A percentile compares a stretch with the other conserved stretches of the same genome.
Evolutionary conservation across 768 basidiomycete genomes (phyloP).

Genomic region (Myochromella boudieri): DNA sequence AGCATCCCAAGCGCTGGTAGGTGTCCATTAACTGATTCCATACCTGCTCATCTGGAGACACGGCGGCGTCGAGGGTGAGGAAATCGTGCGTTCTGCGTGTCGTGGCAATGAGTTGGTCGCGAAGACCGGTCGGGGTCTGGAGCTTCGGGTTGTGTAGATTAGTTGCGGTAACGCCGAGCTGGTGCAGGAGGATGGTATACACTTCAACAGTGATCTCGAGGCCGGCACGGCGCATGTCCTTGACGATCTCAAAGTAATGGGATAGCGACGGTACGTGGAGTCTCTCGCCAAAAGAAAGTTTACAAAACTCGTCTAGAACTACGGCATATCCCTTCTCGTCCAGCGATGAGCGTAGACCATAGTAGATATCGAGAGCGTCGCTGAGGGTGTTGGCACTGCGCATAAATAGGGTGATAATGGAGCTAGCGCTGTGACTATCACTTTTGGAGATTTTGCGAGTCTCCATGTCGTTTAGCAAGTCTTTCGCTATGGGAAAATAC

Average conservation of each 20-base stretch:
- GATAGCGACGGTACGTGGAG: constrained; percentile 41
- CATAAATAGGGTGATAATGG: constrained; percentile 68
- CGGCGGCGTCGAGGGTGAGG: constrained; percentile 75
- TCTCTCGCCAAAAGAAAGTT: constrained; percentile 48
- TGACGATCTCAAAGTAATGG: constrained; percentile 74
- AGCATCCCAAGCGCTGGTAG: constrained; percentile 77
- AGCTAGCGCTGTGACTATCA: constrained; percentile 44
- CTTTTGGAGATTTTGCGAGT: constrained; percentile 43
- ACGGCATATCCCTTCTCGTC: constrained; percentile 59
- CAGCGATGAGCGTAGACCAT: constrained; percentile 38
- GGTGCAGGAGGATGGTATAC: constrained; percentile 67
- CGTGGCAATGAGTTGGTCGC: constrained; percentile 39
- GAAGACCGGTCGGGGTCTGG: constrained; percentile 17
- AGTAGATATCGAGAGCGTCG: constrained; percentile 67
- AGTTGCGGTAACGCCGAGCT: constrained; percentile 47
- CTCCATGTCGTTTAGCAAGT: constrained; percentile 69
- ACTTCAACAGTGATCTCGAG: constrained; percentile 54
- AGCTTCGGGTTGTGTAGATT: constrained; percentile 22
- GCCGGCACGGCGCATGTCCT: constrained; percentile 75
- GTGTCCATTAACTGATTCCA: constrained; percentile 90
- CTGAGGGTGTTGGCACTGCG: constrained; percentile 49
- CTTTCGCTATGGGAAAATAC: constrained; percentile 45
- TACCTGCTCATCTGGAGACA: constrained; percentile 66
- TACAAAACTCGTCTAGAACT: constrained; percentile 65
- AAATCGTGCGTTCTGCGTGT: constrained; percentile 70